phyloP scores from a whole-genome alignment of 2,329 filamentous ascomycete species.

The Huntiella omanensis region DNA sequence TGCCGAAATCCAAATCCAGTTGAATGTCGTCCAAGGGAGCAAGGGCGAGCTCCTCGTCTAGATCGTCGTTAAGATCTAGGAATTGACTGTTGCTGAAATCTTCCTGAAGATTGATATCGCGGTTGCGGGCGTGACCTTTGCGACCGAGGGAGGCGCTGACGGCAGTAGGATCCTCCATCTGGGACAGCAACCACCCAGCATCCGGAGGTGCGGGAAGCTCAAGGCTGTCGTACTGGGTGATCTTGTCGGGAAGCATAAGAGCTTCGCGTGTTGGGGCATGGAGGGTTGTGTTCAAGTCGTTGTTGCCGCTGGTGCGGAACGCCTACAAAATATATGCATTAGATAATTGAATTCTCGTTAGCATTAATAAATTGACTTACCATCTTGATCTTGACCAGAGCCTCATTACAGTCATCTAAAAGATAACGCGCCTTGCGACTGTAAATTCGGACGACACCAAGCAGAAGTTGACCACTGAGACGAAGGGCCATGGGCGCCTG shows the following conservation, averaged over 20 bases:
- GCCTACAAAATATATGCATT: slow-evolving; percentile 37
- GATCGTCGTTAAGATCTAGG: slow-evolving; percentile 44
- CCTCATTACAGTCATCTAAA: slow-evolving; percentile 93
- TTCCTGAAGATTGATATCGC: slow-evolving; percentile 50
- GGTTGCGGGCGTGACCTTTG: slow-evolving; percentile 37
- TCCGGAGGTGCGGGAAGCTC: slow-evolving; percentile 70
- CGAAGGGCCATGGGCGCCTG: slow-evolving; percentile 91
- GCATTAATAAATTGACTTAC: slow-evolving; percentile 27
- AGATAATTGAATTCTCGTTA: neutral
- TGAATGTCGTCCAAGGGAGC: slow-evolving; percentile 47
- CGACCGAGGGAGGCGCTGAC: slow-evolving; percentile 30
- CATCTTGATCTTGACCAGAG: slow-evolving; percentile 96
- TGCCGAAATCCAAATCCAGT: slow-evolving; percentile 54
- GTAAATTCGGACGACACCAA: slow-evolving; percentile 95
- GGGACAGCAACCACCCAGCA: slow-evolving; percentile 64
- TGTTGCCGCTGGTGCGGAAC: slow-evolving; percentile 84
- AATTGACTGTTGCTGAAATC: slow-evolving; percentile 64
- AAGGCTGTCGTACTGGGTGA: slow-evolving; percentile 75
- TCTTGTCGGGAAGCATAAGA: slow-evolving; percentile 73
- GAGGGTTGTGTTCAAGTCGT: slow-evolving; percentile 74
- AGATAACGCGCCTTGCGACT: slow-evolving; percentile 92
- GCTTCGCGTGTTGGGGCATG: slow-evolving; percentile 69
- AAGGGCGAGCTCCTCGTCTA: slow-evolving; percentile 38
- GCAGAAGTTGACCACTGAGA: slow-evolving; percentile 77
- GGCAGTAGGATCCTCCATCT: slow-evolving; percentile 44